These are phyloP conservation scores for Podosphaera fusca DNA, from an alignment of 2,329 filamentous ascomycete species.

Conservation along the genomic window DNA sequence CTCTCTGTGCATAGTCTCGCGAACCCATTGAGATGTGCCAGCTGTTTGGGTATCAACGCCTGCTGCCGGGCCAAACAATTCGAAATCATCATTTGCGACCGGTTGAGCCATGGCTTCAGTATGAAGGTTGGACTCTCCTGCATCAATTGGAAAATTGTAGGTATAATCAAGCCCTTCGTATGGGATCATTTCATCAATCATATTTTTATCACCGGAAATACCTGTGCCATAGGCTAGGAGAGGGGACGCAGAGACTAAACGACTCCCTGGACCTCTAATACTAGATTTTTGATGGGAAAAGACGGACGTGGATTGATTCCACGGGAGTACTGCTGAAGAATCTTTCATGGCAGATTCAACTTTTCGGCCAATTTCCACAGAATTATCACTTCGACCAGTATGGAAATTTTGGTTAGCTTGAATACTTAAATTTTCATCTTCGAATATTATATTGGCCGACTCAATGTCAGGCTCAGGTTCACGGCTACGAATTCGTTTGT, in stretches of 20 bases:
- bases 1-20: slow-evolving; percentile 31
- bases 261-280: slow-evolving; percentile 9
- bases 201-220: slow-evolving; percentile 9
- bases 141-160: background rate
- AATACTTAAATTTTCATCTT: slow-evolving; percentile 6
- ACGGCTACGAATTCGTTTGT: slow-evolving; percentile 17
- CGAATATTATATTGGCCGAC: slow-evolving; percentile 2
- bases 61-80: slow-evolving; percentile 19
- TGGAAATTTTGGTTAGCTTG: slow-evolving; percentile 9
- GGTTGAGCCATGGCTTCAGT: background rate
- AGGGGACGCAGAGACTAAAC: slow-evolving; percentile 35
- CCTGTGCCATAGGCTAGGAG: slow-evolving; percentile 25
- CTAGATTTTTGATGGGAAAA: slow-evolving; percentile 24
- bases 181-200: slow-evolving; percentile 9
- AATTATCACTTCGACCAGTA: slow-evolving; percentile 1
- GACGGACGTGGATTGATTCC: slow-evolving; percentile 36
- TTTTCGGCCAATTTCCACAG: slow-evolving; percentile 47
- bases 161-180: slow-evolving; percentile 10
- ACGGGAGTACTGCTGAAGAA: slow-evolving; percentile 44
- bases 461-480: slow-evolving; percentile 18
- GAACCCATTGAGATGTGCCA: slow-evolving; percentile 23
- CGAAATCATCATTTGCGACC: slow-evolving; percentile 18
- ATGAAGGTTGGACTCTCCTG: background rate
- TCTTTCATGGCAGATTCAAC: slow-evolving; percentile 43
- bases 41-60: slow-evolving; percentile 26